These are phyloP conservation scores for Tulasnella sp. DNA, from an alignment of 768 basidiomycete genomes.

Conservation along the genomic window DNA sequence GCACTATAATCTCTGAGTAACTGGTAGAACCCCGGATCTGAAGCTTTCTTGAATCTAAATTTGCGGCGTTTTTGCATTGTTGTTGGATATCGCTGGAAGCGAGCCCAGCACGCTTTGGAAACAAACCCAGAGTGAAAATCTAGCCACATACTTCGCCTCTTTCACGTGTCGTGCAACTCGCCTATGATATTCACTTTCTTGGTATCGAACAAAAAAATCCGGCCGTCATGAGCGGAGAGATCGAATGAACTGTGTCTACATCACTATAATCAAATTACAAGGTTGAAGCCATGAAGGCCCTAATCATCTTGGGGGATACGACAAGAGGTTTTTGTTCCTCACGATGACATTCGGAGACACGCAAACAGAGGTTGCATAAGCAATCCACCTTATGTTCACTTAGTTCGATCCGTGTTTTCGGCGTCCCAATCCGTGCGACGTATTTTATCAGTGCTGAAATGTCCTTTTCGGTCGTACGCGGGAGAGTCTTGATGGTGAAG, in stretches of 20 bases:
- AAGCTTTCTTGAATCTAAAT: not conserved
- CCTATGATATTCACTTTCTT: not conserved
- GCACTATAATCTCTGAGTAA: not conserved
- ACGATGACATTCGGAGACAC: not conserved
- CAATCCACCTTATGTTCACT: not conserved
- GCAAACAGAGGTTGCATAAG: not conserved
- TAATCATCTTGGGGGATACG: not conserved
- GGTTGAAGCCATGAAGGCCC: not conserved
- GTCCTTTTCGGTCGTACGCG: not conserved
- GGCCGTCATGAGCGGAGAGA: too few relatives aligned
- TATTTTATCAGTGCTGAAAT: not conserved
- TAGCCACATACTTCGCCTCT: not conserved
- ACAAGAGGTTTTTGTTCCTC: not conserved
- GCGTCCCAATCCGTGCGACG: not conserved
- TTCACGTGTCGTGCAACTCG: not conserved
- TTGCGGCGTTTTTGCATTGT: conserved; percentile 15
- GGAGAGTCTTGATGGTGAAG: not conserved
- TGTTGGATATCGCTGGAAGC: not conserved
- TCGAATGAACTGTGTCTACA: not conserved
- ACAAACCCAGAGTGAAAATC: not conserved
- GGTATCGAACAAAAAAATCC: not conserved
- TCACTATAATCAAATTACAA: not conserved
- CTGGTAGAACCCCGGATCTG: not conserved
- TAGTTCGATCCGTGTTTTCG: not conserved
- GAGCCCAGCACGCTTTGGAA: not conserved